Base-by-base conservation (phyloP, 306 rosid genomes). In the Pyrus communis region DNA sequence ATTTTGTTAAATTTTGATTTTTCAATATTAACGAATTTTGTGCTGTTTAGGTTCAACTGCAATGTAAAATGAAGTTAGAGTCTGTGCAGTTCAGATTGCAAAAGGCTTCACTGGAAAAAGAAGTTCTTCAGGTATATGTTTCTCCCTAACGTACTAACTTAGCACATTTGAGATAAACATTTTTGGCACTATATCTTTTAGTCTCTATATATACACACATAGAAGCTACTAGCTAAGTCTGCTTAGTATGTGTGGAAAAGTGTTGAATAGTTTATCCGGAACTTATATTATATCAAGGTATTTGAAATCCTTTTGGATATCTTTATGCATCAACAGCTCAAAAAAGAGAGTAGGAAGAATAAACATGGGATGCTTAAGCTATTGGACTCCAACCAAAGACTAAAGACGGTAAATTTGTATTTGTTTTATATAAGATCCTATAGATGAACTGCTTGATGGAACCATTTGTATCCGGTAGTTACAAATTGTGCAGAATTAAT, bases 41-140 rank as follows among this genome's bases (percentile, higher is more conserved):
- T 80, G 11, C 65, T 70, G n/a, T 74, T 63, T 33, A 95, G 99
- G 99, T 91, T 75, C 97, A 92, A 88, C 69, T 95, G 69, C 96
- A 90, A 84, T 95, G 97, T 80, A 91, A 86, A 88, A 81, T 86
- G 78, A 95, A 95, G 84, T 70, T 92, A 28, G 93, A 95, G 70
- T 95, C 97, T 43, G 91, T 89, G 78, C 92, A 87, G 83, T 92
- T 82, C 70, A 87, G 99, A 67, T 64, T 84, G 78, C 70, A 84
- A 71, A 95, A 88, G 87, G 87, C 93, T 65, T 82, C 84, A 11
- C 65, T 89, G 81, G 98, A 92, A 77, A 95, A 95, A 79, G 96
- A 95, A 80, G 82, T 89, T 84, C 85, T 88, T 73, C 96, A 95
- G 96, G 99, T 95, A 89, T 78, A 30, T 49, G 62, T 2, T 1